Conservation (phyloP, 129 eudicot species). For the Centella asiatica region DNA sequence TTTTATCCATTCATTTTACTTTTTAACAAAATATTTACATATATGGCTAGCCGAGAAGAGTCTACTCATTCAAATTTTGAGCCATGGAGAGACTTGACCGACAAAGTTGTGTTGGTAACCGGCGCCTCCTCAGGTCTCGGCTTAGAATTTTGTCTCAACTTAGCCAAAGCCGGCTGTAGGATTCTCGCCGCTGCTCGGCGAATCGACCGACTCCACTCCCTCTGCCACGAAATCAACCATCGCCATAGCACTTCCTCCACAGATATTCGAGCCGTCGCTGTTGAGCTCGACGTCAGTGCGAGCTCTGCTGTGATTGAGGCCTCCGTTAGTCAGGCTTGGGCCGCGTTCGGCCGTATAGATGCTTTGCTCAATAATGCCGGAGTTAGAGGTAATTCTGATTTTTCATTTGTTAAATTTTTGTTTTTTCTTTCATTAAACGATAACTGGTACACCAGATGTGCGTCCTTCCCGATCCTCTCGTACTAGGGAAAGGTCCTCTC, state of each 20-base stretch:
- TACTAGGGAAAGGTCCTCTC: too few species aligned
- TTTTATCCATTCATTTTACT: not conserved
- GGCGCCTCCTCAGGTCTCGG: constrained; percentile 88
- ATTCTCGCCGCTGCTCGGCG: constrained; percentile 80
- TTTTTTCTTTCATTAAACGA: not conserved
- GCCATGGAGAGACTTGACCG: constrained; percentile 47
- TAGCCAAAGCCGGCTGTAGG: constrained; percentile 61
- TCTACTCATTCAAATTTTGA: constrained; percentile 18
- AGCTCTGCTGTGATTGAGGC: constrained; percentile 31
- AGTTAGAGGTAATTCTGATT: constrained; percentile 34
- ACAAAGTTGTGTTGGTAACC: constrained; percentile 72
- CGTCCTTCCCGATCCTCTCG: too few species aligned
- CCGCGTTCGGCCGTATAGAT: constrained; percentile 40
- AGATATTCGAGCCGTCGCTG: constrained; percentile 30
- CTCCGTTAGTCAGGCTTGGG: constrained; percentile 31
- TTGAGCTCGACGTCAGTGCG: constrained; percentile 41
- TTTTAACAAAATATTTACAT: not conserved
- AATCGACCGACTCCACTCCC: constrained; percentile 40
- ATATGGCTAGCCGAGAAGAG: constrained; percentile 2
- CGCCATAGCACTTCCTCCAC: not conserved
- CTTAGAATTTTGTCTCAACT: constrained; percentile 50
- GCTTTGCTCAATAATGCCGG: constrained; percentile 54
- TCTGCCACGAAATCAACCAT: constrained; percentile 51
- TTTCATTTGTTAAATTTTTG: not conserved
- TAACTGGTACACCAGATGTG: not conserved